Conservation (phyloP, 164 flowering plant genomes). For the Vitis vinifera region ASM3070453v1 NC_081812.1:4240001-4240500, state of each 20-base stretch:
- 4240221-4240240: slow-evolving; percentile 36
- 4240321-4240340: slow-evolving; percentile 66
- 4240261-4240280: slow-evolving; percentile 83
- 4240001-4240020: slow-evolving; percentile 86
- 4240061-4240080: slow-evolving; percentile 67
- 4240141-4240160: slow-evolving; percentile 85
- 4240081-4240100: slow-evolving; percentile 82
- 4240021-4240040: slow-evolving; percentile 90
- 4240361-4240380: slow-evolving; percentile 26
- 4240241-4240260: slow-evolving; percentile 44
- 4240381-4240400: slow-evolving; percentile 15
- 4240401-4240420: slow-evolving; percentile 34
- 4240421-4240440: slow-evolving; percentile 35
- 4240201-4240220: slow-evolving; percentile 31
- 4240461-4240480: slow-evolving; percentile 46
- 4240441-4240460: slow-evolving; percentile 32
- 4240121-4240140: slow-evolving; percentile 84
- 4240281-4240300: slow-evolving; percentile 44
- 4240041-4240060: slow-evolving; percentile 89
- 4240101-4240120: slow-evolving; percentile 71
- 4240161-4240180: slow-evolving; percentile 72
- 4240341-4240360: slow-evolving; percentile 69
- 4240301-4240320: slow-evolving; percentile 38
- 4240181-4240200: slow-evolving; percentile 46
- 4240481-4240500: slow-evolving; percentile 43